Percentiles rank a stretch among this genome's conserved stretches.
Evolutionary conservation across 441 rosid genomes (phyloP).

Genomic region (Corymbia calophylla): DNA sequence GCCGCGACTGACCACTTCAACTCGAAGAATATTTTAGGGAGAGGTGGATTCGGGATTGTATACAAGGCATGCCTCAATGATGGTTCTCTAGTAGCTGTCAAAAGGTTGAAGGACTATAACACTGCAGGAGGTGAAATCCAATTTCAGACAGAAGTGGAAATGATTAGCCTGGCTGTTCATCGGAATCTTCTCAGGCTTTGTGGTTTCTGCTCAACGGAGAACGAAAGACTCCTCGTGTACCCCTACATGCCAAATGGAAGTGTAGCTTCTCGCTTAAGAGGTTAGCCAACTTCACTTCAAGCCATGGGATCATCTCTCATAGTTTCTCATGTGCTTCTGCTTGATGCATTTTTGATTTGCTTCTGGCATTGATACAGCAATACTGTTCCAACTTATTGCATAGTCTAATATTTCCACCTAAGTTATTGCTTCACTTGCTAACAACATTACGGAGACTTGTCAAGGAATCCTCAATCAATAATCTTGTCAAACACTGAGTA

Average conservation of each 20-base stretch:
- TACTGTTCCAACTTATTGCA: background rate
- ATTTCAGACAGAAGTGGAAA: background rate
- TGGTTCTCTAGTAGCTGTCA: background rate
- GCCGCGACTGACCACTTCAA: background rate
- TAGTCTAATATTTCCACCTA: background rate
- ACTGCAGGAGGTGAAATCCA: background rate
- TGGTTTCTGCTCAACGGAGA: background rate
- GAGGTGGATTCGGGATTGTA: background rate
- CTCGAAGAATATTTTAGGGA: background rate
- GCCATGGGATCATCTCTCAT: background rate
- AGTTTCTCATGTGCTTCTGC: background rate
- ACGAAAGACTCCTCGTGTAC: background rate
- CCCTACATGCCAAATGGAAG: background rate
- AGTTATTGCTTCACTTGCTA: background rate
- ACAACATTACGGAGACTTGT: background rate
- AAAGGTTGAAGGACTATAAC: background rate
- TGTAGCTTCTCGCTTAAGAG: background rate
- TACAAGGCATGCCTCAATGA: background rate
- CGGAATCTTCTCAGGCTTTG: constrained; percentile 2
- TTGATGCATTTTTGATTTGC: background rate
- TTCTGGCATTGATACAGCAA: background rate
- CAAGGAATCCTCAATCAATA: background rate
- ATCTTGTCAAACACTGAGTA: background rate
- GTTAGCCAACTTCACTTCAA: background rate
- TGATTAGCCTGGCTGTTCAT: background rate